Evolutionary conservation across 148 eudicot genomes (phyloP), one percentile per base, ranked within the genome.

Genomic region (Rhododendron mucronatum): DNA sequence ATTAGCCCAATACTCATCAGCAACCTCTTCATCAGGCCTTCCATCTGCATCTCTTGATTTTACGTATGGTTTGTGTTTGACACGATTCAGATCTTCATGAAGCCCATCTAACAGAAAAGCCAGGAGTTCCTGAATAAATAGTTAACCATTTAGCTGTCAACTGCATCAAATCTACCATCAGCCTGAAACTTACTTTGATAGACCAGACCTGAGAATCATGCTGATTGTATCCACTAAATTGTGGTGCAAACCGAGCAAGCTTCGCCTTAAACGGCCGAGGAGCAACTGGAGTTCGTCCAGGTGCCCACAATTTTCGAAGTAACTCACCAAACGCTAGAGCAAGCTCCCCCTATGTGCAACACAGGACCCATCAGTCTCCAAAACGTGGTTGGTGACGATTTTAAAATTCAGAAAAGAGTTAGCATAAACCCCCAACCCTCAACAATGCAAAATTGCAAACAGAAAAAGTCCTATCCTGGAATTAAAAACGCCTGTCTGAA

Each of bases 61-160:
- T 85, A 95, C 85, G 74, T 95, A 93, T 37, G 99, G 99, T 88
- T 93, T 96, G 80, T 95, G 92, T 93, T 94, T 96, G 86, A 96
- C 99, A 86, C 99, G 98, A 87, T 96, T 96, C 87, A 96, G 89
- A 90, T 96, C 99, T 92, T 96, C 99, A 84, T 96, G 99, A 89
- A 96, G 96, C 76, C 99, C 99, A 93, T 96, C 99, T 81, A 96
- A 88, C 87, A 96, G 90, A 91, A 96, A 96, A 5, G 99, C 99
- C 88, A 96, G 93, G 81, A 96, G 99, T 91, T 96, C 99, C 98
- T 96, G 90, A 13, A 85, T 73, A 84, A 33, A 83, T 82, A 69
- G 71, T 45, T 13, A 37, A 82, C 45, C 26, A 83, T 10, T 84
- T 61, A 41, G 47, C 79, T 33, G 67, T 30, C 10, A 55, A 74